Conservation (phyloP, 1,284 basidiomycete genomes). For the Moniliella sp. region DNA sequence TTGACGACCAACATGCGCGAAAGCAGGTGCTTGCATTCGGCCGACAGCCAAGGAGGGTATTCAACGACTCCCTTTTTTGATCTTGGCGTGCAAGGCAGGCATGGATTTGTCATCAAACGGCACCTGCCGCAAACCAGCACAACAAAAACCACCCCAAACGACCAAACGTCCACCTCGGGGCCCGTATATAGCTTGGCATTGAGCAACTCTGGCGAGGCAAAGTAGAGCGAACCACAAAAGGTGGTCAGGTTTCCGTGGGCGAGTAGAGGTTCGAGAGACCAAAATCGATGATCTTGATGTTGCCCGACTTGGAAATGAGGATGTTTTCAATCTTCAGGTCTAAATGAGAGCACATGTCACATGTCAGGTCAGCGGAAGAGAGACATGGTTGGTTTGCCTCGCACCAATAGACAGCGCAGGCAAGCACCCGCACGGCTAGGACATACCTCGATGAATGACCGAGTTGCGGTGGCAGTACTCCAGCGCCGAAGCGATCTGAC, state of each 20-base stretch:
- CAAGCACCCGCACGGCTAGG: neutral
- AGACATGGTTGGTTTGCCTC: neutral
- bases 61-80: conserved; percentile 90
- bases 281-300: conserved; percentile 99
- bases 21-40: conserved; percentile 81
- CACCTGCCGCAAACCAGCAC: conserved; percentile 89
- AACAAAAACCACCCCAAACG: conserved; percentile 89
- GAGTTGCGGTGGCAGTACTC: conserved; percentile 94
- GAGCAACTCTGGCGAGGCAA: conserved; percentile 84
- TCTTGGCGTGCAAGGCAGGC: conserved; percentile 95
- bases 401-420: neutral
- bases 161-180: conserved; percentile 96
- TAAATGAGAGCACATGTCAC: no score
- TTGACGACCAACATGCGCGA: conserved; percentile 90
- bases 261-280: conserved; percentile 91
- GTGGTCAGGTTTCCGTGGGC: conserved; percentile 58
- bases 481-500: conserved; percentile 83
- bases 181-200: conserved; percentile 91
- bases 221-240: conserved; percentile 91
- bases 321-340: conserved; percentile 99
- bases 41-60: conserved; percentile 81
- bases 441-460: conserved; percentile 61
- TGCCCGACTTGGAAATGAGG: conserved; percentile 87
- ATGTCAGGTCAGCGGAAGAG: no score
- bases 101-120: conserved; percentile 97